phyloP scores from a whole-genome alignment of 2,329 filamentous ascomycete genomes.

The Daldinia sp. region DNA sequence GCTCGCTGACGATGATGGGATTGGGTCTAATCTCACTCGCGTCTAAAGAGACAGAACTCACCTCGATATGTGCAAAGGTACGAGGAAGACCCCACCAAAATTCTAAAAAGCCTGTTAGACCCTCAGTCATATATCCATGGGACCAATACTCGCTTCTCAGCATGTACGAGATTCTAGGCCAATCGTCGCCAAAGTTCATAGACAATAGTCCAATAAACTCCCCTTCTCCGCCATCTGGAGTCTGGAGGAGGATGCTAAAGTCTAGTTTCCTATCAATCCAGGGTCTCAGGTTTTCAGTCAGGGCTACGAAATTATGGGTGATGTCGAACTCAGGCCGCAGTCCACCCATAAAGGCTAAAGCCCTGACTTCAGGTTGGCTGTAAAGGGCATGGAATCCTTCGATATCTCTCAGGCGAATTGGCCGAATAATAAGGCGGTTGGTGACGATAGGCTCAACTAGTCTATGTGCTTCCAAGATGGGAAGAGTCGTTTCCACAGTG shows the following conservation, averaged over 20 bases:
- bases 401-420: neutral
- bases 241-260: neutral
- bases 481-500: neutral
- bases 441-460: neutral
- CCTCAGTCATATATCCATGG: neutral
- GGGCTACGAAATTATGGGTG: neutral
- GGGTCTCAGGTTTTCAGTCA: neutral
- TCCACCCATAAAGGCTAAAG: neutral
- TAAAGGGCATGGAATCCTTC: neutral
- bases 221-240: neutral
- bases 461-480: neutral
- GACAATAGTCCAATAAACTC: neutral
- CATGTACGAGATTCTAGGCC: neutral
- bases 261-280: neutral
- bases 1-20: neutral
- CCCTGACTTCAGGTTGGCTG: slow-evolving; percentile 1
- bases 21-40: neutral
- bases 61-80: neutral
- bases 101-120: neutral
- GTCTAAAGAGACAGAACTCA: neutral
- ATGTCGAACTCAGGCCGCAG: neutral
- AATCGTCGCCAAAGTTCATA: neutral
- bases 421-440: slow-evolving; percentile 3
- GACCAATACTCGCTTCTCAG: neutral
- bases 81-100: slow-evolving; percentile 7